A percentile compares a stretch with the other conserved stretches of the same genome.
These are phyloP conservation scores for Angomonas deanei DNA, from an alignment of 208 protist genomes.

Conservation along the genomic window DNA sequence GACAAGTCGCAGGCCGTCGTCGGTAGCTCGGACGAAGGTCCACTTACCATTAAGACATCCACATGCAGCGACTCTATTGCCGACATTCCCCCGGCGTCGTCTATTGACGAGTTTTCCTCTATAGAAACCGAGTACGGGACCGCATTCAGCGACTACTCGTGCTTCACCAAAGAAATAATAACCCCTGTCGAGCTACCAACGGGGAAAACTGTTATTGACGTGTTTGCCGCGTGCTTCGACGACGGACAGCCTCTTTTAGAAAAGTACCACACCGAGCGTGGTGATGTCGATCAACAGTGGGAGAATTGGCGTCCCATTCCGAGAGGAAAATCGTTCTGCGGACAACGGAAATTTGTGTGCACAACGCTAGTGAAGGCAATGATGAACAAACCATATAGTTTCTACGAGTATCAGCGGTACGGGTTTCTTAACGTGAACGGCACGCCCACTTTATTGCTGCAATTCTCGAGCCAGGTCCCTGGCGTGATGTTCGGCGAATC, in stretches of 20 bases:
- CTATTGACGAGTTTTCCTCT: conserved; percentile 43
- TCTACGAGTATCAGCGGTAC: conserved; percentile 60
- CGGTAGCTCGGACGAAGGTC: not conserved
- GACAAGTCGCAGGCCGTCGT: not conserved
- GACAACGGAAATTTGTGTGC: conserved; percentile 52
- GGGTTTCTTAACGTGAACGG: conserved; percentile 47
- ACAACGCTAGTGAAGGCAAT: conserved; percentile 49
- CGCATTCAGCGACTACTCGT: conserved; percentile 38
- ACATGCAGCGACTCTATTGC: conserved; percentile 30
- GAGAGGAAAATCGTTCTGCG: conserved; percentile 23
- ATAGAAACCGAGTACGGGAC: conserved; percentile 57
- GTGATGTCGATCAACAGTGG: conserved; percentile 46
- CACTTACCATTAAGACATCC: conserved; percentile 26
- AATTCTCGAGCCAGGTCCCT: conserved; percentile 52
- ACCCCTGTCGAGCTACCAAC: conserved; percentile 34
- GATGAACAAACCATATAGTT: conserved; percentile 43
- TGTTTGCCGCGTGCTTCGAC: conserved; percentile 60
- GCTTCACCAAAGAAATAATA: conserved; percentile 50
- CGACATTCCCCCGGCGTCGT: conserved; percentile 37
- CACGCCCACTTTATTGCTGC: conserved; percentile 41
- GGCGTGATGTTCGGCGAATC: conserved; percentile 57
- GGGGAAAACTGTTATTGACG: conserved; percentile 42
- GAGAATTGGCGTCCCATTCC: conserved; percentile 30
- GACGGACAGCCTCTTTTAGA: conserved; percentile 35
- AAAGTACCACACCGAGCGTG: conserved; percentile 33